Evolutionary conservation across 345 rosid species (phyloP).

Genomic region (Brassica juncea): DNA sequence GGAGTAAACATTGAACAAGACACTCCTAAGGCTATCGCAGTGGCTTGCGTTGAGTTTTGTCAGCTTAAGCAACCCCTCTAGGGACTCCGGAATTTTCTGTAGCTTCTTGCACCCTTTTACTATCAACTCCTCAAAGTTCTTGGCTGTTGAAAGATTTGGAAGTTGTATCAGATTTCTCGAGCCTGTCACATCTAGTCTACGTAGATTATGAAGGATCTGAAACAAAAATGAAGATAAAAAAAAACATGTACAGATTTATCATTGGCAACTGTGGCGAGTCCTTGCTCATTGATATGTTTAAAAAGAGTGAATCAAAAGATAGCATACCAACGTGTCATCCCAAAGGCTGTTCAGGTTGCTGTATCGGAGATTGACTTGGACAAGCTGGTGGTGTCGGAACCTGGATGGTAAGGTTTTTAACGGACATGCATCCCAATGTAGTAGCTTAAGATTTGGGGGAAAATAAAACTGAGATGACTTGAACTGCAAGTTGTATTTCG

Average conservation of each 20-base stretch:
- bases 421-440: constrained; percentile 30
- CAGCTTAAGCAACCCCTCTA: background rate
- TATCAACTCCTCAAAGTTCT: constrained; percentile 2
- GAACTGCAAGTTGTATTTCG: background rate
- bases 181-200: constrained; percentile 14
- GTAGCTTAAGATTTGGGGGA: background rate
- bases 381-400: background rate
- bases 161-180: background rate
- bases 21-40: background rate
- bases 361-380: background rate
- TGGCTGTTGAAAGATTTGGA: background rate
- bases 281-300: background rate
- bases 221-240: background rate
- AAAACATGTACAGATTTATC: background rate
- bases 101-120: background rate
- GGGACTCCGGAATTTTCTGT: background rate
- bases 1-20: background rate
- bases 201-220: background rate
- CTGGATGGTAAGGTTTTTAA: background rate
- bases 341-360: constrained; percentile 10
- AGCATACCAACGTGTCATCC: background rate
- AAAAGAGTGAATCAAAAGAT: background rate
- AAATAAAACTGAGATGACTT: background rate
- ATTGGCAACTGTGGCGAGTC: background rate
- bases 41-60: background rate